phyloP scores from a whole-genome alignment of 1,139 yeast species.

The Candida sanyaensis region DNA sequence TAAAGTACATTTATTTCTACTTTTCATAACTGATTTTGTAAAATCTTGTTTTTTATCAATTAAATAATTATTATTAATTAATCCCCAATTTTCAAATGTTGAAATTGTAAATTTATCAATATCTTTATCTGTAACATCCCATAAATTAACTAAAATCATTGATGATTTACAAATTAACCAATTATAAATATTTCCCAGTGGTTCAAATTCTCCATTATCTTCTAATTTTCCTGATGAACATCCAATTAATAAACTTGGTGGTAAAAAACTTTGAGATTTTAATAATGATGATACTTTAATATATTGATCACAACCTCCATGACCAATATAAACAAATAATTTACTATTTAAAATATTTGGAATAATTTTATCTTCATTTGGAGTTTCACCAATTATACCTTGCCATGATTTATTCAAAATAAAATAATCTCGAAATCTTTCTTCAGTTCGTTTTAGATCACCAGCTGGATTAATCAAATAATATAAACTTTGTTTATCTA shows the following conservation, averaged over 20 bases:
- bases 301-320: constrained; percentile 93
- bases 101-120: constrained; percentile 74
- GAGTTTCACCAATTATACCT: constrained; percentile 56
- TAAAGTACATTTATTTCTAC: constrained; percentile 62
- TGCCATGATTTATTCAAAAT: constrained; percentile 45
- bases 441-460: constrained; percentile 72
- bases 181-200: constrained; percentile 74
- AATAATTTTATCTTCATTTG: constrained; percentile 51
- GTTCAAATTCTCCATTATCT: constrained; percentile 61
- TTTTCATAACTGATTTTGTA: constrained; percentile 26
- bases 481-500: constrained; percentile 28
- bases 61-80: constrained; percentile 21
- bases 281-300: constrained; percentile 41
- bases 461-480: constrained; percentile 82
- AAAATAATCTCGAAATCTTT: constrained; percentile 53
- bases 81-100: constrained; percentile 64
- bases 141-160: constrained; percentile 78
- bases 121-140: constrained; percentile 98
- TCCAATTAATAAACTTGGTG: constrained; percentile 82
- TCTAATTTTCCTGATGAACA: constrained; percentile 83
- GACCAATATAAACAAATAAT: constrained; percentile 84
- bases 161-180: constrained; percentile 83
- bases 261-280: constrained; percentile 24
- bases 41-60: constrained; percentile 6
- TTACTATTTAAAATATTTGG: constrained; percentile 40